phyloP scores from a whole-genome alignment of 305 asterid species.

The Solanum hybrid region DNA sequence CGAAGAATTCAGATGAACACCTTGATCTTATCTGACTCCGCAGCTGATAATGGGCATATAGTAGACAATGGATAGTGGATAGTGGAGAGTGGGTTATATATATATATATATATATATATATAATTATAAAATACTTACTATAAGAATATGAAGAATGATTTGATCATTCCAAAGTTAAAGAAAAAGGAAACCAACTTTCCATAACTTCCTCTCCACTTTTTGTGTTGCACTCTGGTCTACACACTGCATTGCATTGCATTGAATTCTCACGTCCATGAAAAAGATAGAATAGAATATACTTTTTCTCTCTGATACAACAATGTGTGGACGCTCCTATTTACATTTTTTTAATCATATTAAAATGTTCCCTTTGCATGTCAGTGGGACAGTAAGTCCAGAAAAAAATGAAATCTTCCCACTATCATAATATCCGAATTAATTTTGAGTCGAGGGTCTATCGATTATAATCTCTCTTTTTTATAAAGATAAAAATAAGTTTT shows the following conservation, averaged over 20 bases:
- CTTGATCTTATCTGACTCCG: not conserved
- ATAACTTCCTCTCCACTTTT: not conserved
- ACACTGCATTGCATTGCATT: not conserved
- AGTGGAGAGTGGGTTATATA: not conserved
- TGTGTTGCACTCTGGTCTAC: not conserved
- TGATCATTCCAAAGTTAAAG: not conserved
- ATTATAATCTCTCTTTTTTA: not conserved
- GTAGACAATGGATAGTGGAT: not conserved
- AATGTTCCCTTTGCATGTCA: not conserved
- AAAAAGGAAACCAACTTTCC: not conserved
- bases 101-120: no score
- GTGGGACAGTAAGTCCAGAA: not conserved
- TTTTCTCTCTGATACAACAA: not conserved
- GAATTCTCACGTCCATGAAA: conserved; percentile 4
- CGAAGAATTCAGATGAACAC: not conserved
- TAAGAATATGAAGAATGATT: not conserved
- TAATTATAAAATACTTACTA: not conserved
- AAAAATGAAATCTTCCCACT: not conserved
- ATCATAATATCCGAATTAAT: not conserved
- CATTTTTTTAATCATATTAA: not conserved
- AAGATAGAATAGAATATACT: not conserved
- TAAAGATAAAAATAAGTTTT: not conserved
- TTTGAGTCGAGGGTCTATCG: not conserved
- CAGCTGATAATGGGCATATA: not conserved
- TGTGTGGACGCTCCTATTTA: not conserved